Conservation (phyloP, 768 basidiomycete genomes). For the Chalciporus pseudorubinellus region DNA sequence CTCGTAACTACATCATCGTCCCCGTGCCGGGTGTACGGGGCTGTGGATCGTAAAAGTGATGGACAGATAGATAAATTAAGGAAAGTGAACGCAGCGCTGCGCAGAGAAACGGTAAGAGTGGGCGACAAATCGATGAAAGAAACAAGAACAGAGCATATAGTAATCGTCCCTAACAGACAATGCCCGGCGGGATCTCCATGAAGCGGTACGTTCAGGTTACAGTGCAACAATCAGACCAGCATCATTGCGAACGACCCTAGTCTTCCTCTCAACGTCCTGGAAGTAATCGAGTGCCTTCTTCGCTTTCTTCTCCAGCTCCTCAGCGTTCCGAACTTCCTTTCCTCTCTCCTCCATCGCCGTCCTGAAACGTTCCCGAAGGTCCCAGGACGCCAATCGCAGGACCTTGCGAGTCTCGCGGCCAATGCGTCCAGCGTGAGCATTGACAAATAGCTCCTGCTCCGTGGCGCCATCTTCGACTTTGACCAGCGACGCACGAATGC, state of each 20-base stretch:
- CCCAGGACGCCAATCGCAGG: conserved; percentile 86
- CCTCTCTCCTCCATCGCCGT: conserved; percentile 75
- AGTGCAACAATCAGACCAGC: conserved; percentile 17
- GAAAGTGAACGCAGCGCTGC: conserved; percentile 5
- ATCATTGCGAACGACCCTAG: conserved; percentile 37
- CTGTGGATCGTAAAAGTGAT: conserved; percentile 10
- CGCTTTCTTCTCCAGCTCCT: conserved; percentile 72
- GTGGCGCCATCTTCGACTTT: conserved; percentile 44
- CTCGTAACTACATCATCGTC: conserved; percentile 8
- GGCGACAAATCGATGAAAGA: conserved; percentile 7
- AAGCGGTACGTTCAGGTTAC: conserved; percentile 1
- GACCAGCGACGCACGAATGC: conserved; percentile 66
- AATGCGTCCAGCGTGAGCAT: conserved; percentile 67
- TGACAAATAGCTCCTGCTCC: conserved; percentile 58
- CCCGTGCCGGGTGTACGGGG: conserved; percentile 1
- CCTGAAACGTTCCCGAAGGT: conserved; percentile 78
- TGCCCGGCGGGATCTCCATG: neutral
- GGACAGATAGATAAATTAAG: conserved; percentile 5
- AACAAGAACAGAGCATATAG: neutral
- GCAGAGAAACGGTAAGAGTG: neutral
- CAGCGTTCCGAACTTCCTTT: conserved; percentile 72
- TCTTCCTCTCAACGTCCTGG: conserved; percentile 45
- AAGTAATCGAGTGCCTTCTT: conserved; percentile 73
- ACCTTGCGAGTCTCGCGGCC: conserved; percentile 91
- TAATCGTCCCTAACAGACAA: neutral